These are phyloP conservation scores for Chaetomium globosum DNA, from an alignment of 2,329 filamentous ascomycete species.

Conservation along the genomic window DNA sequence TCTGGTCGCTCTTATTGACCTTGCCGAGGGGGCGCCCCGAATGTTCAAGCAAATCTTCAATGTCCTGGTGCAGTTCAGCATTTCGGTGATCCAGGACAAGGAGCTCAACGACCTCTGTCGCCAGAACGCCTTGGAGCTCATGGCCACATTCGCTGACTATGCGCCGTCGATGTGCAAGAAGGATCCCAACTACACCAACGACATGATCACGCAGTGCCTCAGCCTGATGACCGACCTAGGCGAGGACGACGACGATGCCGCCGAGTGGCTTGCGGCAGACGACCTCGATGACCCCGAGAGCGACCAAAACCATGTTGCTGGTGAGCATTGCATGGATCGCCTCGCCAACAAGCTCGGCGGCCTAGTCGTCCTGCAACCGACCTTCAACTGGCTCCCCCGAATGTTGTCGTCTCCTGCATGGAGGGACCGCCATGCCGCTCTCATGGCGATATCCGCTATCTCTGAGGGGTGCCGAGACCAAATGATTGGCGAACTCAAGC, in stretches of 20 bases:
- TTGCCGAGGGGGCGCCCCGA: slow-evolving; percentile 90
- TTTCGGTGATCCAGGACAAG: slow-evolving; percentile 94
- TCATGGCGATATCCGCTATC: slow-evolving; percentile 99
- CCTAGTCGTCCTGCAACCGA: slow-evolving; percentile 86
- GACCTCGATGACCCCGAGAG: slow-evolving; percentile 96
- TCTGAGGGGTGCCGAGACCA: slow-evolving; percentile 95
- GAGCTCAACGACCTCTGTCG: slow-evolving; percentile 86
- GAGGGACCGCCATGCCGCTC: slow-evolving; percentile 91
- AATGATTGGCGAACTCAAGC: slow-evolving; percentile 92
- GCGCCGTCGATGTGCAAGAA: slow-evolving; percentile 94
- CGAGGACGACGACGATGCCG: slow-evolving; percentile 88
- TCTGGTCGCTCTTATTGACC: slow-evolving; percentile 85
- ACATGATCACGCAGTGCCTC: slow-evolving; percentile 98
- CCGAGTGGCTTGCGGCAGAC: slow-evolving; percentile 90
- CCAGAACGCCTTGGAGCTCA: slow-evolving; percentile 93
- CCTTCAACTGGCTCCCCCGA: slow-evolving; percentile 92
- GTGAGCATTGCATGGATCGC: slow-evolving; percentile 97
- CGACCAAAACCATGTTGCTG: slow-evolving; percentile 94
- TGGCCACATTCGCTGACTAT: slow-evolving; percentile 97
- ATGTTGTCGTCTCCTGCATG: slow-evolving; percentile 97
- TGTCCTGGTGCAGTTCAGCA: slow-evolving; percentile 87
- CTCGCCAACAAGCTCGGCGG: slow-evolving; percentile 96
- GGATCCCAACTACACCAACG: slow-evolving; percentile 84
- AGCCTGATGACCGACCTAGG: slow-evolving; percentile 98
- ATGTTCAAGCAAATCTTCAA: slow-evolving; percentile 98